Conservation (phyloP, 495 filamentous ascomycete genomes). For the Penicillium verhagenii region DNA sequence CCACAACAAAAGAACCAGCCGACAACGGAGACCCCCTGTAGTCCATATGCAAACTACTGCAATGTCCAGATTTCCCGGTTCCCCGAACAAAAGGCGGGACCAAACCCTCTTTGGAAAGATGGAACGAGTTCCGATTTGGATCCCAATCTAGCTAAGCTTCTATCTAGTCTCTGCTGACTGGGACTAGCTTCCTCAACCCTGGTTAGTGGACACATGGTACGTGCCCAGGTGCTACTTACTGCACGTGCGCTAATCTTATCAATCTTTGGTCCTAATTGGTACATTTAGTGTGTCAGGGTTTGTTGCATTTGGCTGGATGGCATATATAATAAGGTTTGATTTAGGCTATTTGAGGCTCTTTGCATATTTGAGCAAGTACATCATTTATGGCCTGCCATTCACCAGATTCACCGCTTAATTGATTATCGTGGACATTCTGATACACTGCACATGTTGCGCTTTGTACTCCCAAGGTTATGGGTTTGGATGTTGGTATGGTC, state of each 20-base stretch:
- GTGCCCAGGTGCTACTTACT: too few relatives aligned
- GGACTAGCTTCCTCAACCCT: background rate
- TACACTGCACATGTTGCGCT: too few relatives aligned
- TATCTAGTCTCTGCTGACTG: background rate
- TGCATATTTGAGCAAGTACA: too few relatives aligned
- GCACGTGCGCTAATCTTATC: slow-evolving; percentile 13
- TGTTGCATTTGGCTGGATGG: background rate
- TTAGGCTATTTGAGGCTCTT: too few relatives aligned
- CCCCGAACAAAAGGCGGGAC: background rate
- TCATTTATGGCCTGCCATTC: too few relatives aligned
- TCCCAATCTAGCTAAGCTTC: background rate
- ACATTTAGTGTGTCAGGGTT: background rate
- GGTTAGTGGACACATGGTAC: slow-evolving; percentile 1
- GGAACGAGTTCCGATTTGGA: background rate
- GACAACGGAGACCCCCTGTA: background rate
- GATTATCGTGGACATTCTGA: too few relatives aligned
- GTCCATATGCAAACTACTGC: background rate
- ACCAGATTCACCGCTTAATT: too few relatives aligned
- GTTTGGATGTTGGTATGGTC: too few relatives aligned
- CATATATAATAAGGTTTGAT: too few relatives aligned
- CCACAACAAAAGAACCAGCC: background rate
- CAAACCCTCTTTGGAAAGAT: background rate
- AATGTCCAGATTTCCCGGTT: background rate
- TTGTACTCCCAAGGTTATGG: too few relatives aligned
- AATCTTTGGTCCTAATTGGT: slow-evolving; percentile 7